These are phyloP conservation scores for Cystofilobasidium ferigula DNA, from an alignment of 768 basidiomycete genomes.

Conservation along the genomic window DNA sequence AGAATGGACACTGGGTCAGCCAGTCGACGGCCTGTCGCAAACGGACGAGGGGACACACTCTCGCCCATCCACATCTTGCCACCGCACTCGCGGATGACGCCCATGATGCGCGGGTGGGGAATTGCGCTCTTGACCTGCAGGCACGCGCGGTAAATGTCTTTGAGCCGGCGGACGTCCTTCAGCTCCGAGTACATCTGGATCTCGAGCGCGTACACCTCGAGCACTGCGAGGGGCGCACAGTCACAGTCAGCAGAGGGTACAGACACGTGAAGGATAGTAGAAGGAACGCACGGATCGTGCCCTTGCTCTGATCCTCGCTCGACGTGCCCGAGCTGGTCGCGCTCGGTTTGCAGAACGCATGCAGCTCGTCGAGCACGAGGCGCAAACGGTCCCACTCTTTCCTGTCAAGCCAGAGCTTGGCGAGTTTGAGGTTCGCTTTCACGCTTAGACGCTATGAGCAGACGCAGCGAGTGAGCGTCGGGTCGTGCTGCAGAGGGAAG, in stretches of 20 bases:
- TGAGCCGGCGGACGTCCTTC: constrained; percentile 88
- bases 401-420: constrained; percentile 92
- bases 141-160: constrained; percentile 95
- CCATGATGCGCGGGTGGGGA: constrained; percentile 96
- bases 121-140: constrained; percentile 88
- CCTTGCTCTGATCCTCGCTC: constrained; percentile 31
- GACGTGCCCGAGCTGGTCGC: constrained; percentile 31
- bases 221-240: constrained; percentile 37
- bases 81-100: constrained; percentile 96
- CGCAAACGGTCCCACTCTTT: constrained; percentile 77
- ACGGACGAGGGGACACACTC: constrained; percentile 46
- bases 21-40: neutral
- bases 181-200: constrained; percentile 99
- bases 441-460: constrained; percentile 65
- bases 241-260: neutral
- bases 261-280: neutral
- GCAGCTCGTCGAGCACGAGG: constrained; percentile 45
- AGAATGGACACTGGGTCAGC: neutral
- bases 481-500: neutral
- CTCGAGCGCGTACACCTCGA: constrained; percentile 95
- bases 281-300: constrained; percentile 21
- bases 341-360: constrained; percentile 34
- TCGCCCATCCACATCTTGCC: constrained; percentile 99
- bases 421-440: constrained; percentile 93
- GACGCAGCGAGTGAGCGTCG: neutral